A percentile compares a stretch with the other conserved stretches of the same genome.
Conservation (phyloP, 495 filamentous ascomycete genomes). For the Penicillium maclennaniae region DNA sequence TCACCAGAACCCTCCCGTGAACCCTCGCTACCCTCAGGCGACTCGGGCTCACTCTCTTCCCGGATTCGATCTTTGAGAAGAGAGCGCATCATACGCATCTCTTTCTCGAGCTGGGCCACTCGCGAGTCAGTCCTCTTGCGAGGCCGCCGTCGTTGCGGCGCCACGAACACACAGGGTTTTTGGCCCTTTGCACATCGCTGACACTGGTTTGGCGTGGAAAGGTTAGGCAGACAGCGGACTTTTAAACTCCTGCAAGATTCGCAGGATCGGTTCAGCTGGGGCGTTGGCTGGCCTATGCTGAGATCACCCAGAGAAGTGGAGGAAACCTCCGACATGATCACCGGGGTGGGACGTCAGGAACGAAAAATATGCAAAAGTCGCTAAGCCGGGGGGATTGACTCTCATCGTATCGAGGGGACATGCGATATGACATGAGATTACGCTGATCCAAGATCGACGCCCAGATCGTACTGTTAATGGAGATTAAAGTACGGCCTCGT, state of each 20-base stretch:
- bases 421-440: constrained; percentile 6
- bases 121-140: constrained; percentile 78
- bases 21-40: constrained; percentile 25
- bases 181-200: constrained; percentile 77
- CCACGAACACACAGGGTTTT: constrained; percentile 71
- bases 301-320: constrained; percentile 33
- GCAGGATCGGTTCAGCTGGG: constrained; percentile 64
- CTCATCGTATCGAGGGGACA: constrained; percentile 16
- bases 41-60: constrained; percentile 33
- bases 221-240: constrained; percentile 75
- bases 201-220: constrained; percentile 57
- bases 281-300: constrained; percentile 15
- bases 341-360: neutral
- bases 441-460: constrained; percentile 1
- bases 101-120: constrained; percentile 84
- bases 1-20: constrained; percentile 24
- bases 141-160: constrained; percentile 73
- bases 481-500: constrained; percentile 3
- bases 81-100: constrained; percentile 64
- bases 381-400: constrained; percentile 16
- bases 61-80: constrained; percentile 37
- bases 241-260: constrained; percentile 83
- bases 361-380: neutral
- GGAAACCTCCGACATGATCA: constrained; percentile 31
- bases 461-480: constrained; percentile 6